Evolutionary conservation across 2,329 filamentous ascomycete species (phyloP).

Genomic region (Apiospora pterosperma): DNA sequence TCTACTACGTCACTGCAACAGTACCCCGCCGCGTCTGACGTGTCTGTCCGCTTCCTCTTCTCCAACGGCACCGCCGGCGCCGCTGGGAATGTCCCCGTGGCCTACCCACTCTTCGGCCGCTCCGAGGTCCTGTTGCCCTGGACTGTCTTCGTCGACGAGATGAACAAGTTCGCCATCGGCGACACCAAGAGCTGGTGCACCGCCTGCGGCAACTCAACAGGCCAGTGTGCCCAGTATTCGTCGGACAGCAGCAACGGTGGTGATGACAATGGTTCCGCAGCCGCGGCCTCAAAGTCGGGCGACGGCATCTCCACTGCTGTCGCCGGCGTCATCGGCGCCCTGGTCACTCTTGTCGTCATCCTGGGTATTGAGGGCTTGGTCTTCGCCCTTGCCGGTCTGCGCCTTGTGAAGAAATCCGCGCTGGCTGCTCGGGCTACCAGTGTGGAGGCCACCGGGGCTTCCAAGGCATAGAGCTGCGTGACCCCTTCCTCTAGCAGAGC

Average conservation of each 20-base stretch:
- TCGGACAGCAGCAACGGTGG: constrained; percentile 21
- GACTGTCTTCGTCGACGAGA: constrained; percentile 61
- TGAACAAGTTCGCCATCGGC: constrained; percentile 65
- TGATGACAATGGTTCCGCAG: constrained; percentile 14
- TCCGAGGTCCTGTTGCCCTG: constrained; percentile 57
- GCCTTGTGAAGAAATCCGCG: constrained; percentile 45
- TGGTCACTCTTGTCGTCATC: constrained; percentile 55
- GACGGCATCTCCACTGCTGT: constrained; percentile 62
- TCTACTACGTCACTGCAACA: constrained; percentile 30
- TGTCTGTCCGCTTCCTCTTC: constrained; percentile 60
- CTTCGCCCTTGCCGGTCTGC: constrained; percentile 40
- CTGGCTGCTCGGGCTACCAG: constrained; percentile 16
- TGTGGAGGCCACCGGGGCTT: not conserved
- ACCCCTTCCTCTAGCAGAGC: too few relatives aligned
- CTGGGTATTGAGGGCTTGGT: constrained; percentile 41
- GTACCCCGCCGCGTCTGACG: constrained; percentile 46
- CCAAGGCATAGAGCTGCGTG: not conserved
- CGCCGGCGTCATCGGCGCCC: constrained; percentile 79
- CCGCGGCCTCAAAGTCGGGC: constrained; percentile 19
- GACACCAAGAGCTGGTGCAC: constrained; percentile 67
- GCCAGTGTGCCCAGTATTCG: constrained; percentile 53
- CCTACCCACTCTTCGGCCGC: constrained; percentile 60
- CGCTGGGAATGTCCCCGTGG: constrained; percentile 44
- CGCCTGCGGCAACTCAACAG: constrained; percentile 70
- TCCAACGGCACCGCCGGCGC: constrained; percentile 50